A percentile compares a stretch with the other conserved stretches of the same genome.
These are phyloP conservation scores for Acanthamoeba divionensis DNA, from an alignment of 208 protist genomes.

Conservation along the genomic window DNA sequence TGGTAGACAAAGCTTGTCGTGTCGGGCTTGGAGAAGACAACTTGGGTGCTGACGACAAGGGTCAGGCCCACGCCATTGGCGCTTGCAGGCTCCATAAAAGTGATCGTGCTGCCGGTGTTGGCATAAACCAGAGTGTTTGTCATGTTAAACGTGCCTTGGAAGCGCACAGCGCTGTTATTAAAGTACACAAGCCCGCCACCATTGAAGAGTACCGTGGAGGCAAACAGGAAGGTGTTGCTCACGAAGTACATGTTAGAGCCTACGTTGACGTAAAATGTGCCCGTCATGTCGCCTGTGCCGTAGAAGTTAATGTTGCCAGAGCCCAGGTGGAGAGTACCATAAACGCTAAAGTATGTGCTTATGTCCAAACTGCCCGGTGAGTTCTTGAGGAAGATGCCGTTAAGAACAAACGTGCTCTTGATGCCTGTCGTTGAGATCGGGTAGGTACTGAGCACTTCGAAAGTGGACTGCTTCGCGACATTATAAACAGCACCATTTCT, in stretches of 20 bases:
- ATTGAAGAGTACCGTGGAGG: not conserved
- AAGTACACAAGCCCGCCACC: conserved; percentile 1
- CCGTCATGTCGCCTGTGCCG: conserved; percentile 45
- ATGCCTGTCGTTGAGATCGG: not conserved
- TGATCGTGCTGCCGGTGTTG: conserved; percentile 29
- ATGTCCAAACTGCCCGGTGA: conserved; percentile 35
- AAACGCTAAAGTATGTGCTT: not conserved
- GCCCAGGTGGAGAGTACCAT: not conserved
- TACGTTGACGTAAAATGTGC: not conserved
- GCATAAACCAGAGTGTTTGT: not conserved
- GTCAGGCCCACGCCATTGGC: not conserved
- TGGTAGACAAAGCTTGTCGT: not conserved
- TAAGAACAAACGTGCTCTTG: not conserved
- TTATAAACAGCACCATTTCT: conserved; percentile 17
- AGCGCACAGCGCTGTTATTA: conserved; percentile 3
- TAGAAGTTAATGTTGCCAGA: conserved; percentile 6
- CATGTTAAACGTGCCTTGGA: conserved; percentile 31
- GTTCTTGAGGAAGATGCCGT: conserved; percentile 43
- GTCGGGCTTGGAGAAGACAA: not conserved
- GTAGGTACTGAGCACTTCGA: conserved; percentile 15
- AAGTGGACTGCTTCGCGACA: not conserved
- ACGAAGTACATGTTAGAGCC: conserved; percentile 7
- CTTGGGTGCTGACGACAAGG: conserved; percentile 17
- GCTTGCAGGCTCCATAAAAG: conserved; percentile 3
- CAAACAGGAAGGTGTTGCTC: conserved; percentile 33